Evolutionary conservation across 116 monocot genomes (phyloP), one percentile per base, ranked within the genome.

Genomic region (Papilionanthe hybrid): DNA sequence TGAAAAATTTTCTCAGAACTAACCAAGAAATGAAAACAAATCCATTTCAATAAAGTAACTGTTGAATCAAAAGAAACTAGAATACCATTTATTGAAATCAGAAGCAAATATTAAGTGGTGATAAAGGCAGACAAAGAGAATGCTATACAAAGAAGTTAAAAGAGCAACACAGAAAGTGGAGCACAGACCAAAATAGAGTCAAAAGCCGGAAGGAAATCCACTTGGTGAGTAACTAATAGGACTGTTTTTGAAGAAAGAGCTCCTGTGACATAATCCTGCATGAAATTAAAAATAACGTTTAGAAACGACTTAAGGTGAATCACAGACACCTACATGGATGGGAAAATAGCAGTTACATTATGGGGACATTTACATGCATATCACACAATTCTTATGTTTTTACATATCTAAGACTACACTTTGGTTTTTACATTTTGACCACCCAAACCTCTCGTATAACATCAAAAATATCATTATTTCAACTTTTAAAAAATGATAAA

Each of bases 161-260:
- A 2, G 15, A 50, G 72, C 23, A 30, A 45, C 28, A 13, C 18
- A 28, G 66, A 17, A 22, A 55, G 49, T 37, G 18, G 58, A 68
- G 18, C 0, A 77, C 84, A 74, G 53, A 95, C 94, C 94, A 95
- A 80, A 75, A 95, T 80, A 42, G 78, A 85, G 42, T 90, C 82
- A 86, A 95, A 95, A 76, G 83, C 85, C 20, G 94, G 94, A 75
- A 94, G 88, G 73, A 92, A 94, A 74, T 94, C 94, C 44, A 94
- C 92, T 89, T 95, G 94, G 48, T 95, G 94, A 78, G 94, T 95
- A 60, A 95, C 94, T 65, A 95, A 66, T 17, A 95, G 55, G 43
- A 95, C 90, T 13, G 92, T 92, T 81, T 95, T 95, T 45, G 72
- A 32, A 22, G 87, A 85, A 22, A 95, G 60, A 76, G 89, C 94